Conservation (phyloP, 805 yeast genomes). For the Ogataea henricii region DNA sequence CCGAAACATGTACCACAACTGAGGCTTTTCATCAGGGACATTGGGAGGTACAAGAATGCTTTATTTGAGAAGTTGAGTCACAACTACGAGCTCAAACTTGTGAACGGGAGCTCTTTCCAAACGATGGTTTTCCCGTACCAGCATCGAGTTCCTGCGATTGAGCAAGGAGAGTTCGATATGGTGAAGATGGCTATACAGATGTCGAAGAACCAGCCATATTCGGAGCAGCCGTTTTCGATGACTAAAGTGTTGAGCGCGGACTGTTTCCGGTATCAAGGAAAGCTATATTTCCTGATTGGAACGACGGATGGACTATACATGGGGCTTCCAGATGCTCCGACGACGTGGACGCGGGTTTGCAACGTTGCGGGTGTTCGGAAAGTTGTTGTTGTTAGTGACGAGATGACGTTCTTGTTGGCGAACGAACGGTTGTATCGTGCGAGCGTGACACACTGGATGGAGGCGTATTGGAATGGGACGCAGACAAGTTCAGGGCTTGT, state of each 20-base stretch:
- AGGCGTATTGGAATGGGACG: slow-evolving; percentile 49
- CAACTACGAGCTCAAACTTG: slow-evolving; percentile 23
- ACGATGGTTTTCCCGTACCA: slow-evolving; percentile 9
- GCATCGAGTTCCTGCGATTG: slow-evolving; percentile 13
- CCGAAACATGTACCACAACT: slow-evolving; percentile 27
- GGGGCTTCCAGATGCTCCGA: slow-evolving; percentile 40
- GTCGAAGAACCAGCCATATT: slow-evolving; percentile 18
- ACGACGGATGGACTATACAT: slow-evolving; percentile 64
- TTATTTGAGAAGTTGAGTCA: slow-evolving; percentile 25
- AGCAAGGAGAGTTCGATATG: slow-evolving; percentile 16
- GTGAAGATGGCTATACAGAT: slow-evolving; percentile 11
- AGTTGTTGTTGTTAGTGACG: slow-evolving; percentile 59
- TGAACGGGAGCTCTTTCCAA: slow-evolving; percentile 27
- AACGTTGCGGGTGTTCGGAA: slow-evolving; percentile 54
- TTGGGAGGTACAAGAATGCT: slow-evolving; percentile 19
- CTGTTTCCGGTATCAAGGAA: slow-evolving; percentile 47
- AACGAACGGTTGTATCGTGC: slow-evolving; percentile 62
- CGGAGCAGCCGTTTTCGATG: slow-evolving; percentile 17
- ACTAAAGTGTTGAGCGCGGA: slow-evolving; percentile 19
- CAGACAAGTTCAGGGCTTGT: slow-evolving; percentile 31
- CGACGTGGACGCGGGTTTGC: slow-evolving; percentile 61
- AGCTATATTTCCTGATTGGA: slow-evolving; percentile 56
- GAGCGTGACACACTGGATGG: slow-evolving; percentile 60
- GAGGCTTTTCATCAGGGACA: slow-evolving; percentile 27
- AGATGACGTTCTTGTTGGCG: slow-evolving; percentile 58